Evolutionary conservation across 2,329 filamentous ascomycete genomes (phyloP), one percentile per base, ranked within the genome.

Genomic region (Fusarium nelsonii): DNA sequence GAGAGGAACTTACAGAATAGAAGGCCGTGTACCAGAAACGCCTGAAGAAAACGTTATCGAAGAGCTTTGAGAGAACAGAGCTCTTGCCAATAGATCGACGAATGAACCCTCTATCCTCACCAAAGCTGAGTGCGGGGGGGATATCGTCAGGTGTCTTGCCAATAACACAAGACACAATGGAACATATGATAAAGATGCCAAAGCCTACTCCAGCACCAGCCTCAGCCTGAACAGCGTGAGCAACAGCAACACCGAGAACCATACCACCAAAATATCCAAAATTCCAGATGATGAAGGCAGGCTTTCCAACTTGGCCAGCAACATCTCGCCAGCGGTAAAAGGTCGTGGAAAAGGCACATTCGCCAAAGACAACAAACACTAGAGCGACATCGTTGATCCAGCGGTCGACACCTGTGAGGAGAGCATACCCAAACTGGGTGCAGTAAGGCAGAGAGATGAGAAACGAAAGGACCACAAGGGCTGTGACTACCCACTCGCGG

Each of bases 301-400:
- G 73, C 33, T 82, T 68, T 8, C 85, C 80, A 23, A 83, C 77
- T 71, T 86, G 78, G 9, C 78, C 76, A 32, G 79, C 77, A 56
- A 86, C 78, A 55, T 85, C 80, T 30, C 77, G 79, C 80, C 84
- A 88, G 32, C 84, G 83, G 59, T 87, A 87, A 3, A 86, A 80
- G 1, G 81, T 86, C 1, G 84, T 88, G 0, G 85, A 81, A 32
- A 82, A 81, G 58, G 86, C 79, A 65, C 86, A 79, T 77, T 88
- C 77, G 61, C 84, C 72, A 80, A 85, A 82, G 56, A 88, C 81
- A 52, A 88, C 82, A 72, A 88, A 85, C 50, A 88, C 81, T 20
- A 88, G 72, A 16, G 82, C 79, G 8, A 86, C 80, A 66, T 88
- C 84, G 72, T 86, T 88, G 62, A 85, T 81, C 85, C 85, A 88